Percentiles rank a stretch among this genome's conserved stretches.
phyloP scores from a whole-genome alignment of 495 filamentous ascomycete species.

The Xylaria nigripes region DNA sequence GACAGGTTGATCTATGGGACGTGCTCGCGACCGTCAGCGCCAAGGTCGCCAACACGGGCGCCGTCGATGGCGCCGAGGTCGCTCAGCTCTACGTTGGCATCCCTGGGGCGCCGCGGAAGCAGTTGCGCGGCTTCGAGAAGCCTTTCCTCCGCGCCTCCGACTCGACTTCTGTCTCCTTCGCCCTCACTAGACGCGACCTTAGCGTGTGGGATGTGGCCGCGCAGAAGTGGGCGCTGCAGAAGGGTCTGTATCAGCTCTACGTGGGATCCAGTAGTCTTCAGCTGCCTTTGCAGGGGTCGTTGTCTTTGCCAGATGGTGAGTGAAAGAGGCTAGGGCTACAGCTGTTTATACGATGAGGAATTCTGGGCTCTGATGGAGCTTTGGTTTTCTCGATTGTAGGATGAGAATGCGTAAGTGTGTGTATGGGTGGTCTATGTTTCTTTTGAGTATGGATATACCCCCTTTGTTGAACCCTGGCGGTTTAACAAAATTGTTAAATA shows the following conservation, averaged over 20 bases:
- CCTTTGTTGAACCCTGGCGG: too few relatives aligned
- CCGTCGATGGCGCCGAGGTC: slow-evolving; percentile 31
- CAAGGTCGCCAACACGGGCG: slow-evolving; percentile 40
- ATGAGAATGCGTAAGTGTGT: too few relatives aligned
- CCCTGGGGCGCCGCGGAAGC: slow-evolving; percentile 40
- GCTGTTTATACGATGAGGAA: background rate
- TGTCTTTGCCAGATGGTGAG: slow-evolving; percentile 24
- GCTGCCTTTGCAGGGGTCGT: slow-evolving; percentile 39
- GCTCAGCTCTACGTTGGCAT: slow-evolving; percentile 48
- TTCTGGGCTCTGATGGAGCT: too few relatives aligned
- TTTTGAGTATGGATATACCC: too few relatives aligned
- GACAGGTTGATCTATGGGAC: slow-evolving; percentile 41
- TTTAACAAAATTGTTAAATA: too few relatives aligned
- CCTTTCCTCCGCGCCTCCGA: slow-evolving; percentile 29
- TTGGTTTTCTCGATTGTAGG: too few relatives aligned
- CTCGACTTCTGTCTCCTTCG: slow-evolving; percentile 31
- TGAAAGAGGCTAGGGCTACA: background rate
- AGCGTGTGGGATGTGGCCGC: slow-evolving; percentile 44
- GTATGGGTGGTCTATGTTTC: too few relatives aligned
- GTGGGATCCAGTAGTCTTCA: slow-evolving; percentile 52
- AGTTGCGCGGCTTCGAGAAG: slow-evolving; percentile 51
- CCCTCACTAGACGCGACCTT: slow-evolving; percentile 45
- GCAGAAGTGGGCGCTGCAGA: slow-evolving; percentile 44
- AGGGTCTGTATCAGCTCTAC: slow-evolving; percentile 19
- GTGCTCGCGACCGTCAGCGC: slow-evolving; percentile 34